Conservation (phyloP, 495 filamentous ascomycete species). For the Tirmania nivea region DNA sequence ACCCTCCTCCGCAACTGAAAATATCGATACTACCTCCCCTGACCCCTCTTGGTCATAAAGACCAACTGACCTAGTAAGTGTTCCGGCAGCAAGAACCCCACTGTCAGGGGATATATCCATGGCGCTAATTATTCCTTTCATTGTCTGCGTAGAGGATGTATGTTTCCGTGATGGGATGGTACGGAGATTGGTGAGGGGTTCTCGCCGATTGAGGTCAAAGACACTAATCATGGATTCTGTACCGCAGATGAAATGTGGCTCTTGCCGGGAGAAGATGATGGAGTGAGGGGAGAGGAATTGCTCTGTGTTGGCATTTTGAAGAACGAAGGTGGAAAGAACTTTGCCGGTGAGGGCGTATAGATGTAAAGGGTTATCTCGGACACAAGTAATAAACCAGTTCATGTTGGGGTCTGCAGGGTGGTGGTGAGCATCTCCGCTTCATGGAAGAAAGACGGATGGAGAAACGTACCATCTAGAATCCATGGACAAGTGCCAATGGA, state of each 20-base stretch:
- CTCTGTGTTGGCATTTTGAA: constrained; percentile 35
- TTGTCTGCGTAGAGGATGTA: constrained; percentile 46
- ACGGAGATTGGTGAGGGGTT: constrained; percentile 39
- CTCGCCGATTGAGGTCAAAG: constrained; percentile 52
- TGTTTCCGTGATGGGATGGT: constrained; percentile 60
- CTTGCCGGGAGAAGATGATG: constrained; percentile 42
- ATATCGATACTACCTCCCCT: constrained; percentile 47
- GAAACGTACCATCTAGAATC: constrained; percentile 10
- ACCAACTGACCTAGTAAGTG: constrained; percentile 51
- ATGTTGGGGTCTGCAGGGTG: constrained; percentile 40
- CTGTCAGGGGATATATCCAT: constrained; percentile 22
- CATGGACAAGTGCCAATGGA: constrained; percentile 46
- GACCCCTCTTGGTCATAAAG: constrained; percentile 49
- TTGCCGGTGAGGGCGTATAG: constrained; percentile 26
- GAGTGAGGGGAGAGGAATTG: constrained; percentile 53
- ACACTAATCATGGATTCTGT: constrained; percentile 47
- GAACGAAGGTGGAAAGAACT: constrained; percentile 11
- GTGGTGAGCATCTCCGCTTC: constrained; percentile 22
- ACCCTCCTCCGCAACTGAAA: constrained; percentile 23
- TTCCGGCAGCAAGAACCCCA: constrained; percentile 56
- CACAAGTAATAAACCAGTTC: constrained; percentile 44
- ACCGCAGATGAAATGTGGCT: constrained; percentile 47
- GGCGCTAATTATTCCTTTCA: constrained; percentile 63
- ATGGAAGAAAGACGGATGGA: not conserved
- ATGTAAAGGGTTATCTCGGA: constrained; percentile 52